phyloP scores from a whole-genome alignment of 2,329 filamentous ascomycete genomes.

The Cladosporium velox region DNA sequence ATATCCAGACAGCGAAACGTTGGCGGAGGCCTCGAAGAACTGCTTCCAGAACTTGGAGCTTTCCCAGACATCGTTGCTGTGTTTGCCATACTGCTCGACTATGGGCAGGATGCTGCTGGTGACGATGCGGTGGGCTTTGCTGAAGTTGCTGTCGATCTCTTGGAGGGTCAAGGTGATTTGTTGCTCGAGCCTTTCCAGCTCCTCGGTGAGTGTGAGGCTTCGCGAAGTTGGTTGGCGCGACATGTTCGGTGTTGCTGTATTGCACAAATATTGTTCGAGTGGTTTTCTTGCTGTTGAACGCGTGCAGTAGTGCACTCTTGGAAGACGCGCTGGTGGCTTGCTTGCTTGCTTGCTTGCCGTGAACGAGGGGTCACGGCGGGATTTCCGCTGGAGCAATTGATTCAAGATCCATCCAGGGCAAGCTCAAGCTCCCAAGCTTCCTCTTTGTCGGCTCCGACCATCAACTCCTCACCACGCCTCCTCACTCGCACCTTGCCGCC shows the following conservation, averaged over 20 bases:
- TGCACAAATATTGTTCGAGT: background rate
- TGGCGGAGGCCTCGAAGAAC: slow-evolving; percentile 98
- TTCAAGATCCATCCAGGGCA: background rate
- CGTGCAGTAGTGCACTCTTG: background rate
- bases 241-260: slow-evolving; percentile 41
- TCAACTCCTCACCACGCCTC: background rate
- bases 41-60: slow-evolving; percentile 99
- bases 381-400: background rate
- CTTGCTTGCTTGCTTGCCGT: no score
- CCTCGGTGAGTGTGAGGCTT: slow-evolving; percentile 81
- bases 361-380: background rate
- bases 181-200: slow-evolving; percentile 93
- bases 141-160: slow-evolving; percentile 99
- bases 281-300: background rate
- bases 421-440: background rate
- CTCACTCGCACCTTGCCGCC: background rate
- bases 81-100: slow-evolving; percentile 91
- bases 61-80: slow-evolving; percentile 94
- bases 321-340: background rate
- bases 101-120: slow-evolving; percentile 90
- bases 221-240: slow-evolving; percentile 54
- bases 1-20: slow-evolving; percentile 93
- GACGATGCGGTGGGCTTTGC: slow-evolving; percentile 92
- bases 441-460: background rate
- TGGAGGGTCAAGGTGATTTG: slow-evolving; percentile 95